These are phyloP conservation scores for Solanum lignicaule DNA, from an alignment of 257 asterid species.

Conservation along the genomic window DNA sequence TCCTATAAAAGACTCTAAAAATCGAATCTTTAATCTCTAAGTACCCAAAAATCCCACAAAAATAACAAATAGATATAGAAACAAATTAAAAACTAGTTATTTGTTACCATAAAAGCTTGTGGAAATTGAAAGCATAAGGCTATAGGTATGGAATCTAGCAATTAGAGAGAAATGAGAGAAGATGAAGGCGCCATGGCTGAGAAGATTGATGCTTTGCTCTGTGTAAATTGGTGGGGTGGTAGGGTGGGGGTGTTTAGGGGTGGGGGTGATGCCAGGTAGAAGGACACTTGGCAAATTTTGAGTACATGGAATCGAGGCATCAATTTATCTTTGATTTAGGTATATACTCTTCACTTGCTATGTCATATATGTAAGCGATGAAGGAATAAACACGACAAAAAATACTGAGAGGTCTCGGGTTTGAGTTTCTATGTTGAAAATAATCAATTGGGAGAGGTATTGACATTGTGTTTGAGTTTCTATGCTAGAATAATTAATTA, in stretches of 20 bases:
- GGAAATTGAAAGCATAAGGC: neutral
- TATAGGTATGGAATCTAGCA: neutral
- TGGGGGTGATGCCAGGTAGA: conserved; percentile 31
- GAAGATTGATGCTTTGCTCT: conserved; percentile 6
- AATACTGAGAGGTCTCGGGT: neutral
- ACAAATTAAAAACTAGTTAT: neutral
- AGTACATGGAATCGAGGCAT: conserved; percentile 26
- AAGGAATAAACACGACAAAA: neutral
- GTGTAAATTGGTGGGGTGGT: neutral
- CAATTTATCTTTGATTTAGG: conserved; percentile 22
- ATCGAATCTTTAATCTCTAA: neutral
- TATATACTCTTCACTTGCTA: neutral
- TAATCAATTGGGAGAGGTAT: neutral
- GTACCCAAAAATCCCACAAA: neutral
- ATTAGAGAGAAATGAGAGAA: neutral
- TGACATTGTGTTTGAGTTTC: neutral
- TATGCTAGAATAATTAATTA: too few species aligned
- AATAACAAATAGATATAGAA: neutral
- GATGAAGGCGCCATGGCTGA: conserved; percentile 18
- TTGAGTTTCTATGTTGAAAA: neutral
- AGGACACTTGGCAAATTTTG: conserved; percentile 41
- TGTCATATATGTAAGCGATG: neutral
- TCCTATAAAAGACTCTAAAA: neutral
- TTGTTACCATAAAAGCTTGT: neutral
- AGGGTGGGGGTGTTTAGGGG: neutral